Base-by-base conservation (phyloP, 495 filamentous ascomycete genomes). In the Penicillium antarcticum region DNA sequence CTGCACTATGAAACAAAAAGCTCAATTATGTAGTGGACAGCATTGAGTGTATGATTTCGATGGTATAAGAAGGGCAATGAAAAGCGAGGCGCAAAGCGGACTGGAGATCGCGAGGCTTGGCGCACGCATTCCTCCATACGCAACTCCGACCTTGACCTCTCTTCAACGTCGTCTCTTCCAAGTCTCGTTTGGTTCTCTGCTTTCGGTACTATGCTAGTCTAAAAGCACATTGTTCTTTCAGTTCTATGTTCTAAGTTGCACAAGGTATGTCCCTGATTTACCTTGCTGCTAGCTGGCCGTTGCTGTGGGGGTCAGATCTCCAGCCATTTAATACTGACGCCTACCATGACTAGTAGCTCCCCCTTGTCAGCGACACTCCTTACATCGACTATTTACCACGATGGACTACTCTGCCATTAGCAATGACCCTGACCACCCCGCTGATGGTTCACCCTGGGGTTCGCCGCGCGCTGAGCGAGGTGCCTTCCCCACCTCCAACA, bases 381-480 rank as follows among this genome's bases (percentile, higher is more conserved):
- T 64, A 50, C 53, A 47, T 60, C 47, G 38, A 55, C 43, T 45
- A 34, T 39, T 26, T 34, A 45, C 42, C 36, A 57, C 48, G 16
- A 96, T 96, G 91, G 91, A 96, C 70, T 96, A 94, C 71, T 89
- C 89, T 43, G 69, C 86, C 45, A 79, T 89, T 21, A 82, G 87
- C 61, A 69, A 82, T 57, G 90, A 94, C 67, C 82, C 83, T 12
- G 87, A 91, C 7, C 74, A 89, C 57, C 80, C 83, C 10, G 76
- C 73, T 17, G 90, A 81, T 23, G 64, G 80, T 33, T 91, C 88
- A 7, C 89, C 90, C 16, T 96, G 91, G 91, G 86, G 81, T 18
- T 89, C 88, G 34, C 89, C 89, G 34, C 81, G 83, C 60, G 77
- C 79, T 57, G 77, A 78, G 54, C 73, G 81, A 44, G 72, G 79